Evolutionary conservation across 768 basidiomycete genomes (phyloP).

Genomic region (Rhodotorula kratochvilovae): DNA sequence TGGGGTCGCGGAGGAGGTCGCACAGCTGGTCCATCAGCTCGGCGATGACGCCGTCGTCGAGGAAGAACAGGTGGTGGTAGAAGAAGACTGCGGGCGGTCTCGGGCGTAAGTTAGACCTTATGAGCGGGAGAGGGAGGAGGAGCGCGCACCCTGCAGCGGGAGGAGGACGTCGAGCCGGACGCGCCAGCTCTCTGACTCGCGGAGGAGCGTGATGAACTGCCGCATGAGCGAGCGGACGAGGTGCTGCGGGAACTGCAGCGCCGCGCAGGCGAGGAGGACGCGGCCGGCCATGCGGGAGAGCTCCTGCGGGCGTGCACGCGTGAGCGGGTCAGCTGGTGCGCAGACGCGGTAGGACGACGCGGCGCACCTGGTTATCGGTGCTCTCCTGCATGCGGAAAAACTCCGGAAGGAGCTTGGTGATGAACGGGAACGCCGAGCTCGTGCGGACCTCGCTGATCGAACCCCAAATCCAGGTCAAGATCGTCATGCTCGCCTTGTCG

Average conservation of each 20-base stretch:
- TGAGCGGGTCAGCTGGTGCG: neutral
- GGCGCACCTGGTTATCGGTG: slow-evolving; percentile 45
- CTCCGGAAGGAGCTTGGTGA: slow-evolving; percentile 39
- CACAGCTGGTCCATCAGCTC: slow-evolving; percentile 80
- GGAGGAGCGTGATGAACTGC: slow-evolving; percentile 70
- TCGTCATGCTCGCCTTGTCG: slow-evolving; percentile 42
- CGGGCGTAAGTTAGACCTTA: neutral
- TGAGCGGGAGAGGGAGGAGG: neutral
- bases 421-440: slow-evolving; percentile 40
- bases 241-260: slow-evolving; percentile 68
- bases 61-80: slow-evolving; percentile 78
- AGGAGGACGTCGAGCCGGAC: slow-evolving; percentile 81
- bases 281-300: slow-evolving; percentile 62
- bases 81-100: slow-evolving; percentile 39
- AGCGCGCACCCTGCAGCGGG: slow-evolving; percentile 53
- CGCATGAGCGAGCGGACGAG: slow-evolving; percentile 67
- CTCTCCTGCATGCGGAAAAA: slow-evolving; percentile 50
- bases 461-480: slow-evolving; percentile 43
- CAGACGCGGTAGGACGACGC: neutral
- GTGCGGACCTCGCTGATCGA: slow-evolving; percentile 38
- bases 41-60: slow-evolving; percentile 68
- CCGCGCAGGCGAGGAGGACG: slow-evolving; percentile 77
- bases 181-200: slow-evolving; percentile 74
- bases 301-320: slow-evolving; percentile 51
- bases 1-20: slow-evolving; percentile 61